These are phyloP conservation scores for Pseudovirgaria hyperparasitica DNA, from an alignment of 2,329 filamentous ascomycete species.

Conservation along the genomic window DNA sequence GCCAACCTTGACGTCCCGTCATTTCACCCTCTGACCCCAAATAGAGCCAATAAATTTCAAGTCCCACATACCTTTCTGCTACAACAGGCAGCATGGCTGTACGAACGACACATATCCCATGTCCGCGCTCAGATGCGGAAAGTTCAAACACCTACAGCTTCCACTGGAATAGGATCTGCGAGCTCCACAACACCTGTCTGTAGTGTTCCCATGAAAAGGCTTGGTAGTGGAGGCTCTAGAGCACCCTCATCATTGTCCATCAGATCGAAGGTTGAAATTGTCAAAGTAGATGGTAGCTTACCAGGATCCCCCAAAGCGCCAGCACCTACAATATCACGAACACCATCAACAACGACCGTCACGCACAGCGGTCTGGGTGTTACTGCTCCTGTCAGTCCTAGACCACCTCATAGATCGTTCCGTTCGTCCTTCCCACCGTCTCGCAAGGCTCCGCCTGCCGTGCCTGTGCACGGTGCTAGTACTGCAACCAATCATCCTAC, in stretches of 20 bases:
- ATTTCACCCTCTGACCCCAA: constrained; percentile 1
- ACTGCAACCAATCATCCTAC: constrained; percentile 5
- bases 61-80: constrained; percentile 81
- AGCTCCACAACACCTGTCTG: constrained; percentile 27
- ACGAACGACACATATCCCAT: constrained; percentile 80
- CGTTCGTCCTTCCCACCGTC: constrained; percentile 11
- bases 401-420: constrained; percentile 14
- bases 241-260: constrained; percentile 43
- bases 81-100: constrained; percentile 87
- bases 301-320: too few species aligned
- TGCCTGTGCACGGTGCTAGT: not conserved
- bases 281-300: too few species aligned
- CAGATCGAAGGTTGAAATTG: constrained; percentile 27
- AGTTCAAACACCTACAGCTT: constrained; percentile 46
- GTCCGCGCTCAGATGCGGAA: constrained; percentile 83
- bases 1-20: constrained; percentile 15
- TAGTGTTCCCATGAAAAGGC: constrained; percentile 37
- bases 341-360: constrained; percentile 35
- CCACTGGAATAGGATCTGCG: constrained; percentile 40
- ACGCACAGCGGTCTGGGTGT: constrained; percentile 24
- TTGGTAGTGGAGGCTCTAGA: constrained; percentile 33
- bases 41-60: constrained; percentile 58
- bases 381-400: constrained; percentile 13
- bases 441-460: constrained; percentile 7
- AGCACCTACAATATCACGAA: constrained; percentile 28